Base-by-base conservation (phyloP, 2,329 filamentous ascomycete genomes). In the Exophiala spinifera region DNA sequence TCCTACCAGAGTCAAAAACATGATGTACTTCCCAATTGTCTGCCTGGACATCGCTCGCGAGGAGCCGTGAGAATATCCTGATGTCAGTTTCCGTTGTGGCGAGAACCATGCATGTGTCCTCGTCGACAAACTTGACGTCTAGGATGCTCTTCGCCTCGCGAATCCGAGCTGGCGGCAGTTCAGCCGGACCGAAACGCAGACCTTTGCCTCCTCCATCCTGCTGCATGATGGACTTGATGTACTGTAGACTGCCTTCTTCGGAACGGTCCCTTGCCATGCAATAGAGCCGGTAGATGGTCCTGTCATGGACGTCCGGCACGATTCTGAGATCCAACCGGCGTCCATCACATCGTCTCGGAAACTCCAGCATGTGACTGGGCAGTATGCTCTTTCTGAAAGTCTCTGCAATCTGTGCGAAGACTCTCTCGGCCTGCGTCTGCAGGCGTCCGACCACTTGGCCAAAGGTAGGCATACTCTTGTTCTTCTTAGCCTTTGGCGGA, bases 341-440 rank as follows among this genome's bases (percentile, higher is more conserved):
- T 19, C 40, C 45, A 23, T 45, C 51, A 28, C 47, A 50, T 6
- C 34, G 23, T 20, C 4, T 19, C 3, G 60, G 57, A 14, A 60
- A 49, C 33, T 50, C 43, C n/a, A 50, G 23, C 52, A 62, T 21
- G 43, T 60, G 46, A 7, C 44, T 60, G 62, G 89, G 85, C 4
- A 85, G 74, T 10, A 91, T 85, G 52, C 83, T 86, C 51, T 85
- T 75, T 64, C 82, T 78, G 70, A 90, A 81, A 5, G 85, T 81
- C 69, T 86, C 81, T 58, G 89, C 84, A 66, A 91, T 84, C 55
- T 84, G 77, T 50, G 80, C 70, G 63, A 90, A 88, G 1, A 89
- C 77, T 6, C 70, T 70, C n/a, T 76, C 77, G 8, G 84, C 82
- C 64, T 84, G 83, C 2, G 69, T 68, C 0, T 77, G 75, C 14